Evolutionary conservation across 2,329 filamentous ascomycete species (phyloP).

Genomic region (Pseudogymnoascus sp.): DNA sequence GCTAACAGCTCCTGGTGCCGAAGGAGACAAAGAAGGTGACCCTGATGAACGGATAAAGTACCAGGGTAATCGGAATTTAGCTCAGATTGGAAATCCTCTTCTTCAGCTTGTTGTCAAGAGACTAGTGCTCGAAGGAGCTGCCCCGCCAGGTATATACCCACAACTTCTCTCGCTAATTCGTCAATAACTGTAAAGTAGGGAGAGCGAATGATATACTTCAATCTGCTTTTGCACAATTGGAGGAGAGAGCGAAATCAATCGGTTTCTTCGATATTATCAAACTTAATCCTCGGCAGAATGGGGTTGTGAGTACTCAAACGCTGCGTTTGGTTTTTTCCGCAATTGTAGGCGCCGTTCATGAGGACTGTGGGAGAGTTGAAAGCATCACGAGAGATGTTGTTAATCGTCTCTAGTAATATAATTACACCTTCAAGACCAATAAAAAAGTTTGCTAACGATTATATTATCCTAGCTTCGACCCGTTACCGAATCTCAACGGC

Average conservation of each 20-base stretch:
- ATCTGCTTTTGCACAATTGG: neutral
- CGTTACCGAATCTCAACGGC: too few species aligned
- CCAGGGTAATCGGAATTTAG: constrained; percentile 12
- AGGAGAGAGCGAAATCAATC: neutral
- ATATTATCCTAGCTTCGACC: too few species aligned
- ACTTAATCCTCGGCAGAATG: too few species aligned
- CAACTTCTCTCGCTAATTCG: neutral
- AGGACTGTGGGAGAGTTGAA: too few species aligned
- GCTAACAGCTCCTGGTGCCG: constrained; percentile 11
- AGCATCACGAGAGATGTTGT: too few species aligned
- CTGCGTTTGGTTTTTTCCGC: too few species aligned
- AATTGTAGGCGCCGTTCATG: too few species aligned
- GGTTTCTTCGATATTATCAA: too few species aligned
- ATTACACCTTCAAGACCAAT: too few species aligned
- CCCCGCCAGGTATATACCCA: neutral
- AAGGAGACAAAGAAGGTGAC: constrained; percentile 14
- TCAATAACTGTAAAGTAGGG: neutral
- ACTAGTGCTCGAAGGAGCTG: neutral
- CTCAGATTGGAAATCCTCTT: neutral
- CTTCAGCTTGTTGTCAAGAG: neutral
- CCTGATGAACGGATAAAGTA: constrained; percentile 12
- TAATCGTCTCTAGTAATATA: too few species aligned
- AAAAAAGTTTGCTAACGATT: too few species aligned
- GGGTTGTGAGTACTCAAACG: too few species aligned
- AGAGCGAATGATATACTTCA: neutral